Conservation (phyloP, 1,284 basidiomycete species). For the Cryptococcus sp. region DNA sequence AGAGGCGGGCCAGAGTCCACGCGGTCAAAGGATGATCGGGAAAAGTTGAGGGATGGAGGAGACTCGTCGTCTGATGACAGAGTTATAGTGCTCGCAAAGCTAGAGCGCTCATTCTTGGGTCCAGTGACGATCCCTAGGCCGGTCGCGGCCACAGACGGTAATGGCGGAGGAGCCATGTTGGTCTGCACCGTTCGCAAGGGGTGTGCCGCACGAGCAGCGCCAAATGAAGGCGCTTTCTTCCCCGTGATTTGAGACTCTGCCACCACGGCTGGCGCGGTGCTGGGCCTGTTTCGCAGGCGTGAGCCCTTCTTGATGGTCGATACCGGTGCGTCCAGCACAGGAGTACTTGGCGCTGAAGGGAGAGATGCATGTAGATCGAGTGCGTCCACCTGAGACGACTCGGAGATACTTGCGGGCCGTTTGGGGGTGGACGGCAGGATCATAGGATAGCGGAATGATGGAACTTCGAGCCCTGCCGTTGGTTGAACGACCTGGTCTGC, state of each 20-base stretch:
- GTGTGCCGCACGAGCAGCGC: slow-evolving; percentile 4
- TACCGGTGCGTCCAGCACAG: neutral
- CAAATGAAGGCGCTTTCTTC: slow-evolving; percentile 8
- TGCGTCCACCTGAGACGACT: neutral
- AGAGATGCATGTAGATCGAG: neutral
- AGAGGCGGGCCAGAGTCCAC: neutral
- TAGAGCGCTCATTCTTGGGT: slow-evolving; percentile 6
- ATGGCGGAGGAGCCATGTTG: neutral
- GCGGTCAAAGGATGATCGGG: slow-evolving; percentile 16
- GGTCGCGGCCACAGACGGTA: slow-evolving; percentile 3
- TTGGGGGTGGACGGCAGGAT: slow-evolving; percentile 4
- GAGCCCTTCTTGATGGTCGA: slow-evolving; percentile 4
- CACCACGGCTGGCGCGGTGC: slow-evolving; percentile 18
- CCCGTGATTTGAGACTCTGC: neutral
- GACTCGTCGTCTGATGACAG: slow-evolving; percentile 8
- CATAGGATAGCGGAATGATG: slow-evolving; percentile 39
- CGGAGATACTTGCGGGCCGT: slow-evolving; percentile 5
- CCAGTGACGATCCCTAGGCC: slow-evolving; percentile 19
- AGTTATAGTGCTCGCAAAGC: slow-evolving; percentile 10
- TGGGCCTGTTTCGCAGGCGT: slow-evolving; percentile 7
- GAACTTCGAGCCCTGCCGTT: slow-evolving; percentile 4
- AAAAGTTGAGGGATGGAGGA: slow-evolving; percentile 20
- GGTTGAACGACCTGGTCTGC: slow-evolving; percentile 1
- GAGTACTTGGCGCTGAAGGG: neutral
- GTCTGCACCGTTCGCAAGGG: neutral